Evolutionary conservation across 345 rosid genomes (phyloP).

Genomic region (Melastoma malabathricum): DNA sequence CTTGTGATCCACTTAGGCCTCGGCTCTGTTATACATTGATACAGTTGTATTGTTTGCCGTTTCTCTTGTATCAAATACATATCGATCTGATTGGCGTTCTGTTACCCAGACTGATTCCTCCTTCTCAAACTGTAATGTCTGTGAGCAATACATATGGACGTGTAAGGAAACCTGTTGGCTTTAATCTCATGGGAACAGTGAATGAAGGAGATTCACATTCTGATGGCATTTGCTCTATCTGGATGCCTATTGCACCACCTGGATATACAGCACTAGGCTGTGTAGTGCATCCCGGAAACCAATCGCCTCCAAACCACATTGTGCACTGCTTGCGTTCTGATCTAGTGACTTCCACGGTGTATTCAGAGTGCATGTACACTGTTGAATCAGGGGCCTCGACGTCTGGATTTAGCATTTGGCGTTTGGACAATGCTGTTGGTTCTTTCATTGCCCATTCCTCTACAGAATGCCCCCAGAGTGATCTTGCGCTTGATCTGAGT

Average conservation of each 20-base stretch:
- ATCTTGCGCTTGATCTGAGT: conserved; percentile 46
- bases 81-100: too few species aligned
- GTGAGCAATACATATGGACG: conserved; percentile 93
- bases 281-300: conserved; percentile 70
- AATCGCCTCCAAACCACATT: conserved; percentile 68
- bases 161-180: conserved; percentile 78
- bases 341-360: conserved; percentile 76
- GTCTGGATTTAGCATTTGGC: conserved; percentile 95
- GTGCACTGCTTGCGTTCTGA: conserved; percentile 91
- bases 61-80: too few species aligned
- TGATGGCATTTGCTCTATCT: conserved; percentile 64
- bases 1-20: too few species aligned
- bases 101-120: conserved; percentile 80
- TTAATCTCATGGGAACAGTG: conserved; percentile 43
- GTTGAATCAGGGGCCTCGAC: conserved; percentile 32
- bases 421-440: conserved; percentile 77
- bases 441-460: conserved; percentile 81
- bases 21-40: too few species aligned
- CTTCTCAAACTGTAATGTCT: conserved; percentile 88
- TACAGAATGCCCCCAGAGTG: conserved; percentile 40
- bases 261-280: conserved; percentile 86
- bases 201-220: conserved; percentile 16
- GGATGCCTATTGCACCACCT: conserved; percentile 92
- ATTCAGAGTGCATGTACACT: conserved; percentile 69
- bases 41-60: too few species aligned